Base-by-base conservation (phyloP, 352 stramenopile species). In the Pythium phragmiticola region DNA sequence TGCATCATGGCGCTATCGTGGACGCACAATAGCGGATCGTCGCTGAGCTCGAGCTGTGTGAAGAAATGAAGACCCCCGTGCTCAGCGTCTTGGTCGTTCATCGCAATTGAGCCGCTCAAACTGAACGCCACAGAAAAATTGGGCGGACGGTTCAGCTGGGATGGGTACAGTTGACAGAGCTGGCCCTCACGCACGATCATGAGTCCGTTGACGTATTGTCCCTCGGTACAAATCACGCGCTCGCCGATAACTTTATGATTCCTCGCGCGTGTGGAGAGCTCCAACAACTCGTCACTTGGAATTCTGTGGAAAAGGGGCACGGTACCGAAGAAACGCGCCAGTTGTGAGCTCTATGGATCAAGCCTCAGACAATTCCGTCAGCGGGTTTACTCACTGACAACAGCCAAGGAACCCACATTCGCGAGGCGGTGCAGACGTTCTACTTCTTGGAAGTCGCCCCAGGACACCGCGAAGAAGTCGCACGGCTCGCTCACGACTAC, bases 191-290 rank as follows among this genome's bases (percentile, higher is more conserved):
- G 70, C 41, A 88, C 76, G 21, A 89, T 56, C 13, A 88, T 42
- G 28, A 89, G 58, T 0, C 80, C 80, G 52, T 86, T 75, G 14
- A 89, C 69, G 53, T 65, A 62, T 43, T 89, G 80, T 0, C 75
- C 80, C 60, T 87, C 78, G 5, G 70, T 78, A 46, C 75, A 88
- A 23, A 89, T 43, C 12, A 76, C 78, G 54, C 80, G 81, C 9
- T 78, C 77, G 0, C 80, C 80, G 4, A 85, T 56, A 2, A 82
- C 65, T 63, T 87, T 89, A 26, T 66, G 41, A 16, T 59, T 69
- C 45, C 60, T 77, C 1, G 74, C 75, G 65, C 79, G 49, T 42
- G 60, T 16, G 16, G 63, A 45, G 17, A 39, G 51, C 7, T 33
- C 23, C 16, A 43, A 1, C 39, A 89, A 67, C 16, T 87, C 77